Conservation (phyloP, 495 filamentous ascomycete genomes). For the Chaetomium cochliodes region DNA sequence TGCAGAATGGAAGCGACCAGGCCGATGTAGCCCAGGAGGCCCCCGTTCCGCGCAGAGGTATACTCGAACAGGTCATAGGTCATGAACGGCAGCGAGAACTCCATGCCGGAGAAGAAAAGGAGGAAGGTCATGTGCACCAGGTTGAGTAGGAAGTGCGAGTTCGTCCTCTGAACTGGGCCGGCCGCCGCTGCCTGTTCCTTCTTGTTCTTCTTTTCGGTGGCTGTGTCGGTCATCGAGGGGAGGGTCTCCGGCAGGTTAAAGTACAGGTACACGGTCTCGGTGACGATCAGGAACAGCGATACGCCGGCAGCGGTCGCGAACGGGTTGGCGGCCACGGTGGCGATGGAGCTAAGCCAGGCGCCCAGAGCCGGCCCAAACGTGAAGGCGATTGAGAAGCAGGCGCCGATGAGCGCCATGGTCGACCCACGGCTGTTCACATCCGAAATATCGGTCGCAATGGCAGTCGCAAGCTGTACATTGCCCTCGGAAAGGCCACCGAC, state of each 20-base stretch:
- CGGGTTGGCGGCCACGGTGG: conserved; percentile 79
- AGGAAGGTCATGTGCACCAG: conserved; percentile 85
- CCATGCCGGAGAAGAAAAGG: conserved; percentile 95
- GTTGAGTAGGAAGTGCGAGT: conserved; percentile 81
- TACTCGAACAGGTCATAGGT: conserved; percentile 89
- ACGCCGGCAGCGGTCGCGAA: conserved; percentile 89
- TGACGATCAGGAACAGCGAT: conserved; percentile 73
- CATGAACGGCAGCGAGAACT: conserved; percentile 94
- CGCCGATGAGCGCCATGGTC: conserved; percentile 94
- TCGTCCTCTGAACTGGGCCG: conserved; percentile 56
- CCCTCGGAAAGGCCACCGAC: conserved; percentile 94
- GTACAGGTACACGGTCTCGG: conserved; percentile 89
- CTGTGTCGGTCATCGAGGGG: conserved; percentile 48
- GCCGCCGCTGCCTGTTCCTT: conserved; percentile 28
- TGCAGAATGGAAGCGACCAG: conserved; percentile 89
- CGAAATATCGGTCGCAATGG: conserved; percentile 95
- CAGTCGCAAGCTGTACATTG: conserved; percentile 93
- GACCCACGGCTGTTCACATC: conserved; percentile 75
- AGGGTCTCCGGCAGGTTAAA: conserved; percentile 85
- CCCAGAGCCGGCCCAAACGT: conserved; percentile 92
- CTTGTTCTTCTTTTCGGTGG: conserved; percentile 23
- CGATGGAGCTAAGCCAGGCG: conserved; percentile 72
- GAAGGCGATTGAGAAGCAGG: conserved; percentile 95
- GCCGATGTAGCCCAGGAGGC: conserved; percentile 89
- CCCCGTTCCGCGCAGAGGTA: conserved; percentile 73